Evolutionary conservation across 352 stramenopile species (phyloP).

Genomic region (Phytophthora gonapodyides): DNA sequence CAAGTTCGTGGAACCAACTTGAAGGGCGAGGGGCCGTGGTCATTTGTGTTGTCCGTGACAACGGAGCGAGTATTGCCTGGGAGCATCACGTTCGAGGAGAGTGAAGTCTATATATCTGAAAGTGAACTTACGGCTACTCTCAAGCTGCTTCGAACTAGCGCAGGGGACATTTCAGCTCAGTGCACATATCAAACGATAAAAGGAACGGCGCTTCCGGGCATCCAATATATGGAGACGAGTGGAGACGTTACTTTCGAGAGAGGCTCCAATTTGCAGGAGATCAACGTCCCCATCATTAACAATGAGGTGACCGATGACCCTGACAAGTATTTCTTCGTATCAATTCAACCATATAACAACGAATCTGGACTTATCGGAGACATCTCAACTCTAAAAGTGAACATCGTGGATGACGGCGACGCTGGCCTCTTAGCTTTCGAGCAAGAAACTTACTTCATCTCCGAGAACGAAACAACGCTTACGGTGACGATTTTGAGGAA

Average conservation of each 20-base stretch:
- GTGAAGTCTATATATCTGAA: conserved; percentile 34
- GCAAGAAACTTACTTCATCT: conserved; percentile 26
- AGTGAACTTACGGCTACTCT: conserved; percentile 13
- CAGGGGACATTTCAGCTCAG: conserved; percentile 39
- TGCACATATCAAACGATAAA: conserved; percentile 42
- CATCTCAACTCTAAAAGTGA: conserved; percentile 27
- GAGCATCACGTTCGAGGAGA: conserved; percentile 39
- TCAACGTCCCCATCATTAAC: conserved; percentile 53
- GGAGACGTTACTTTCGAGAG: conserved; percentile 40
- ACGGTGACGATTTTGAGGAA: conserved; percentile 31
- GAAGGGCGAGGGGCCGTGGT: conserved; percentile 37
- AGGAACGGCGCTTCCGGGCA: conserved; percentile 38
- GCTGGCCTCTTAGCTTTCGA: conserved; percentile 45
- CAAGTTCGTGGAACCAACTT: conserved; percentile 39
- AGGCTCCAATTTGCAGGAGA: conserved; percentile 20
- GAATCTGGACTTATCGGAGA: conserved; percentile 40
- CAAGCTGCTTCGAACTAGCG: conserved; percentile 35
- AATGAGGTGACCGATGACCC: conserved; percentile 52
- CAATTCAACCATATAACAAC: conserved; percentile 27
- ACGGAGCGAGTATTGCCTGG: conserved; percentile 57
- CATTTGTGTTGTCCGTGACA: conserved; percentile 23
- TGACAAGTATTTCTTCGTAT: conserved; percentile 52
- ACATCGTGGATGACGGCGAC: conserved; percentile 57
- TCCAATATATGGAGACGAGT: conserved; percentile 31
- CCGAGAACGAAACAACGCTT: conserved; percentile 33